Evolutionary conservation across 192 early-diverging fungal species (phyloP), one percentile per base, ranked within the genome.

Genomic region (Radiomyces spectabilis): DNA sequence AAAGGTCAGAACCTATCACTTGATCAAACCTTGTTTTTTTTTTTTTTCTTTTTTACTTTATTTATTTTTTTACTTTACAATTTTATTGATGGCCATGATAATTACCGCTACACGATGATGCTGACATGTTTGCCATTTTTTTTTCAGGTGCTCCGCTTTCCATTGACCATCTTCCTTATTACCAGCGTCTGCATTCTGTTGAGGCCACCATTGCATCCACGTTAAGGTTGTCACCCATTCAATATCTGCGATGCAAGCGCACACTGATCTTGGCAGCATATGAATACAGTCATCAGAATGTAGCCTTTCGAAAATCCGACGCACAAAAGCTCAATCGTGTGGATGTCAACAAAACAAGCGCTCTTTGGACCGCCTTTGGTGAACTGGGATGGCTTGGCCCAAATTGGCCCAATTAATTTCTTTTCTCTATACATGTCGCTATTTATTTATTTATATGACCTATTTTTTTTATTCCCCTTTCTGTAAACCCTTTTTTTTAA

Each of bases 331-430:
- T 92, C 56, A 91, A 85, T 51, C 79, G 88, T 31, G 86, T 97
- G 19, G 94, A 97, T 61, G 94, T 97, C 57, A 97, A 97, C 77
- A 97, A 97, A 67, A 84, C 85, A 30, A 85, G 82, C 61, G 81
- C 87, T 56, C 75, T 96, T 15, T 94, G 86, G 74, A 90, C 91
- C 61, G 88, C 88, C 78, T 97, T 89, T 74, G 85, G 83, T 18
- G 69, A 75, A 40, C 68, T 93, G 39, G 91, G 90, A 49, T 97
- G 94, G 94, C 76, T 97, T 21, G 61, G 50, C 9, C 54, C 53
- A 40, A 31, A 27, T 31, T 60, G 41, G 47, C 41, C 41, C 40
- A 61, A 47, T 34, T 53, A 35, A 48, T 40, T 27, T 24, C n/a
- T n/a, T n/a, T n/a, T n/a, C n/a, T n/a, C n/a, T n/a, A n/a, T n/a